Evolutionary conservation across 2,329 filamentous ascomycete genomes (phyloP).

Genomic region (Cytospora mali): DNA sequence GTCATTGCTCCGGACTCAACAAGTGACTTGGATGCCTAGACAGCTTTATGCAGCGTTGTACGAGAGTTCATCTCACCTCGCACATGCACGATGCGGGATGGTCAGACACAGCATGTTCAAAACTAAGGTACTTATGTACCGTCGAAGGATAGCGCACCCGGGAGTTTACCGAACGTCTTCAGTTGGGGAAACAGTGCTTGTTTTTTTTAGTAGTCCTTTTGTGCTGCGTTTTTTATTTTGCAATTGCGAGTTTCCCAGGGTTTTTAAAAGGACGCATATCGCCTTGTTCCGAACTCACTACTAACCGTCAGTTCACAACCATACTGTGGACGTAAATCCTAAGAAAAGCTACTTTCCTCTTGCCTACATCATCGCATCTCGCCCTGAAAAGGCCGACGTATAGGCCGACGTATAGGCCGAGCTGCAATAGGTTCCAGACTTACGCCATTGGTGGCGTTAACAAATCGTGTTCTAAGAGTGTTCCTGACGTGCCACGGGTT

Average conservation of each 20-base stretch:
- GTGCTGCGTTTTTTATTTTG: neutral
- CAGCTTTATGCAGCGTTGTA: neutral
- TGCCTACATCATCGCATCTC: neutral
- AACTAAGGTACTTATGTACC: neutral
- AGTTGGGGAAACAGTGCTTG: neutral
- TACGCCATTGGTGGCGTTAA: neutral
- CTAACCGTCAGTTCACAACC: conserved; percentile 22
- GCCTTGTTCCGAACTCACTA: conserved; percentile 27
- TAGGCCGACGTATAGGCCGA: neutral
- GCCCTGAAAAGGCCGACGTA: neutral
- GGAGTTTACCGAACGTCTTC: neutral
- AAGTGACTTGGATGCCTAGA: conserved; percentile 11
- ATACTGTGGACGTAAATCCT: neutral
- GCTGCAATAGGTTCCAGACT: neutral
- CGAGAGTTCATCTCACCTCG: neutral
- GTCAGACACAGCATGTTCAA: neutral
- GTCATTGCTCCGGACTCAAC: conserved; percentile 1
- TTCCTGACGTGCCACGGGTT: neutral
- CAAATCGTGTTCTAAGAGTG: neutral
- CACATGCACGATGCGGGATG: neutral
- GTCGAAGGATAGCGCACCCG: neutral
- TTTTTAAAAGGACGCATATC: conserved; percentile 31
- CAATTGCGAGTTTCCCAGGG: neutral
- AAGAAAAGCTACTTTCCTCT: neutral
- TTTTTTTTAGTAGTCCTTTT: neutral